Evolutionary conservation across 306 rosid genomes (phyloP).

Genomic region (Cucumis hystrix): DNA sequence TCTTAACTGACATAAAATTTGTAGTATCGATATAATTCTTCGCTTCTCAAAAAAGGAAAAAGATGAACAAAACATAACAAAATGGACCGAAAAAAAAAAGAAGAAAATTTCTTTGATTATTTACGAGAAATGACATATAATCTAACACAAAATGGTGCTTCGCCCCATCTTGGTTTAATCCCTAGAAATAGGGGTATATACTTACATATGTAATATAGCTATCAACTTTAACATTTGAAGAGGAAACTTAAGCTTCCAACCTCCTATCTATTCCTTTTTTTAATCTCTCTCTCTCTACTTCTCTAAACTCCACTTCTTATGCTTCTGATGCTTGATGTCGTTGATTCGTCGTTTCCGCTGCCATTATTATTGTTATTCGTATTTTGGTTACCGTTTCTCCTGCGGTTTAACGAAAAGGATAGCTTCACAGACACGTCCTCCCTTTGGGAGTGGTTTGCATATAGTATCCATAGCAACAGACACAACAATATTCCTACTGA

Average conservation of each 20-base stretch:
- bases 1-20: no score
- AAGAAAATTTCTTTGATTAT: background rate
- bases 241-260: background rate
- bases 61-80: no score
- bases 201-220: background rate
- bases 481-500: conserved; percentile 85
- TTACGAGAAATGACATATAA: background rate
- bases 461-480: conserved; percentile 85
- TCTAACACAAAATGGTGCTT: conserved; percentile 40
- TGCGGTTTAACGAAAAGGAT: conserved; percentile 27
- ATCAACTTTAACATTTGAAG: background rate
- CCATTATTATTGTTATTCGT: background rate
- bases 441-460: conserved; percentile 86
- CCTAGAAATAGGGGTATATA: conserved; percentile 6
- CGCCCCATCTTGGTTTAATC: conserved; percentile 55
- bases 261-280: background rate
- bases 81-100: background rate
- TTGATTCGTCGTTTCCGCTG: conserved; percentile 9
- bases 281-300: background rate
- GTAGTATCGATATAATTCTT: no score
- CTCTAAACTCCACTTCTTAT: conserved; percentile 21
- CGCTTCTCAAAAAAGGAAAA: no score
- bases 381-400: conserved; percentile 10
- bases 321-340: conserved; percentile 20
- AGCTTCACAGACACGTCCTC: conserved; percentile 62